These are phyloP conservation scores for Aspergillus sp. DNA, from an alignment of 2,329 filamentous ascomycete genomes.

Conservation along the genomic window DNA sequence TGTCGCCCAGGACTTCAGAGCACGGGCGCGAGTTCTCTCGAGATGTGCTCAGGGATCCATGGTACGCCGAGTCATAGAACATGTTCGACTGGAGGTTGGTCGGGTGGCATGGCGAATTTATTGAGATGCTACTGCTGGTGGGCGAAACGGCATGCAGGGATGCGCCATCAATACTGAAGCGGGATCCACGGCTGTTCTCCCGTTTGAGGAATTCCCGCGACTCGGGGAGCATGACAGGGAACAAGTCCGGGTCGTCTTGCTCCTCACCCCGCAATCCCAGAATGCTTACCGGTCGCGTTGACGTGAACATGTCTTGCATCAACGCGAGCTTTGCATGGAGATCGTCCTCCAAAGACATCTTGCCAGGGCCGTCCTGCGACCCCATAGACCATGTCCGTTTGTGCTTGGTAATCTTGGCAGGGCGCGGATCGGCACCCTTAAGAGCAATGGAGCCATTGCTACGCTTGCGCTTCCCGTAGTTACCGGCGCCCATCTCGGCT, in stretches of 20 bases:
- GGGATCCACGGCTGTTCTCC: conserved; percentile 35
- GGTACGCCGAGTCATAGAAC: conserved; percentile 25
- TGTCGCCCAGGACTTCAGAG: conserved; percentile 25
- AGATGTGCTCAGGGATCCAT: conserved; percentile 26
- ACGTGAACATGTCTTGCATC: conserved; percentile 52
- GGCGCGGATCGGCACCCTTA: conserved; percentile 56
- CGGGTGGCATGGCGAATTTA: conserved; percentile 37
- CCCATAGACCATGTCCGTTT: conserved; percentile 96
- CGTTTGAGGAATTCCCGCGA: conserved; percentile 32
- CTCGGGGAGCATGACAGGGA: conserved; percentile 44
- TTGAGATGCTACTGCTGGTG: conserved; percentile 42
- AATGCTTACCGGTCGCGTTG: conserved; percentile 45
- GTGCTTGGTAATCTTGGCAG: conserved; percentile 85
- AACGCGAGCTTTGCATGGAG: conserved; percentile 46
- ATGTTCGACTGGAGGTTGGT: conserved; percentile 18
- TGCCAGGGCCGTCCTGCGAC: conserved; percentile 57
- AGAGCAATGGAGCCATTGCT: conserved; percentile 54
- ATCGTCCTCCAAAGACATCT: conserved; percentile 46
- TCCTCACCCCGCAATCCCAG: conserved; percentile 47
- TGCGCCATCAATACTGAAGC: conserved; percentile 36
- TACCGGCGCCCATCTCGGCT: conserved; percentile 61
- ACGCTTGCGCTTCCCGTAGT: conserved; percentile 63
- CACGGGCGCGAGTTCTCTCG: conserved; percentile 27
- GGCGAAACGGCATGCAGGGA: conserved; percentile 43
- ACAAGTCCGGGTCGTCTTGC: conserved; percentile 49